phyloP scores from a whole-genome alignment of 2,329 filamentous ascomycete species.

The Stachybotrys chartarum region DNA sequence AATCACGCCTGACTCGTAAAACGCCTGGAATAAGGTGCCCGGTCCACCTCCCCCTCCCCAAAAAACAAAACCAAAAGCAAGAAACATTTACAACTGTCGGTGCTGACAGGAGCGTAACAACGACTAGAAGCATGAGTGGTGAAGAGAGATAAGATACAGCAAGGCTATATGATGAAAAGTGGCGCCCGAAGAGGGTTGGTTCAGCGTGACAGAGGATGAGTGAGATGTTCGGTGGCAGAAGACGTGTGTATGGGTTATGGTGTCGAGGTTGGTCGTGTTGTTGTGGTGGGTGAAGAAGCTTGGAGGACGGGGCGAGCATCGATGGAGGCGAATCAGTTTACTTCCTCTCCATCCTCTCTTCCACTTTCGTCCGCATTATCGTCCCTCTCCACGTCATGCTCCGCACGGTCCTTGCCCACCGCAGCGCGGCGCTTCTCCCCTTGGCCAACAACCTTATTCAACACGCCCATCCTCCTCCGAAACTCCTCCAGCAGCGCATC shows the following conservation, averaged over 20 bases:
- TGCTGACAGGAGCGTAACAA: too few species aligned
- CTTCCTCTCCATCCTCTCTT: constrained; percentile 1
- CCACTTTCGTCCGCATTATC: constrained; percentile 5
- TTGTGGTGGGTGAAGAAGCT: neutral
- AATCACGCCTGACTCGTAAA: neutral
- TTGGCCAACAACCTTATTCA: constrained; percentile 48
- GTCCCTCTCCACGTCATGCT: constrained; percentile 5
- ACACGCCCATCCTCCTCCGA: constrained; percentile 45
- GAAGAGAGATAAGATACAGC: too few species aligned
- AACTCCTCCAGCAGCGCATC: constrained; percentile 48
- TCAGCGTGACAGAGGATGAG: too few species aligned
- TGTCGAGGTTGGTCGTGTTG: neutral
- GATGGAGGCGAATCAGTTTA: neutral
- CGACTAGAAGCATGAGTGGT: too few species aligned
- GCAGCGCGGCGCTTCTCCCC: constrained; percentile 34
- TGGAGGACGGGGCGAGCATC: neutral
- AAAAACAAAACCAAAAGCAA: neutral
- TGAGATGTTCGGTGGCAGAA: too few species aligned
- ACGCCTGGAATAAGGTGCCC: constrained; percentile 9
- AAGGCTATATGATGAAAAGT: too few species aligned
- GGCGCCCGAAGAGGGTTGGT: too few species aligned
- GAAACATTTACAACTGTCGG: neutral
- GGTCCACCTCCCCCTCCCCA: constrained; percentile 11
- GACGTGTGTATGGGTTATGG: too few species aligned
- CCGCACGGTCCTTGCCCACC: constrained; percentile 1